Conservation (phyloP, 345 rosid genomes). For the Draba incana region DNA sequence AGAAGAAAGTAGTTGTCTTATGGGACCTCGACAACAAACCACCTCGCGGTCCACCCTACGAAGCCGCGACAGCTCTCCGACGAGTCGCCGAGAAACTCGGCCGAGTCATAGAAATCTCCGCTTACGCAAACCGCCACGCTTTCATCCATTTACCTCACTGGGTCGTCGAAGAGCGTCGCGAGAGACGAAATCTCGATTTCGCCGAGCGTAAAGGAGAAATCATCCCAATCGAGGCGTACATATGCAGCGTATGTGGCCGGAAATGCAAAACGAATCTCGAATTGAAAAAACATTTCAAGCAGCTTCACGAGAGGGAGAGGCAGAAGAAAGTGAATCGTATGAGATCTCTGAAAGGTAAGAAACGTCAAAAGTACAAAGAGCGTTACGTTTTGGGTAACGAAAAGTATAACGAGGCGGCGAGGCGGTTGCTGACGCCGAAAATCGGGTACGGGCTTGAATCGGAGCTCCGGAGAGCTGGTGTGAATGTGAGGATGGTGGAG, state of each 20-base stretch:
- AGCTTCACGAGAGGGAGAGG: conserved; percentile 87
- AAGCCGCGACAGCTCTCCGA: conserved; percentile 68
- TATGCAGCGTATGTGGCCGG: conserved; percentile 82
- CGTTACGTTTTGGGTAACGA: conserved; percentile 69
- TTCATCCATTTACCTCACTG: conserved; percentile 80
- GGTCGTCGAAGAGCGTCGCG: conserved; percentile 71
- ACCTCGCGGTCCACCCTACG: conserved; percentile 79
- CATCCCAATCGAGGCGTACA: conserved; percentile 48
- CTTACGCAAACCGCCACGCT: conserved; percentile 93
- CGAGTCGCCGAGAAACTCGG: conserved; percentile 68
- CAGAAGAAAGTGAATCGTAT: conserved; percentile 80
- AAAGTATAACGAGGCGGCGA: conserved; percentile 77
- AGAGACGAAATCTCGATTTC: conserved; percentile 58
- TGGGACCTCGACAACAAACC: conserved; percentile 99
- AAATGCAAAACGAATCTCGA: conserved; percentile 82
- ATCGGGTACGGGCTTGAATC: conserved; percentile 73
- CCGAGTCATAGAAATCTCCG: conserved; percentile 70
- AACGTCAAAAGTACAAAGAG: conserved; percentile 73
- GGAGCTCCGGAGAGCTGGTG: conserved; percentile 83
- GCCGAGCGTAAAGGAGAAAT: conserved; percentile 64
- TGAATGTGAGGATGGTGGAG: conserved; percentile 77
- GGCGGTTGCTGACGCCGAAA: conserved; percentile 62
- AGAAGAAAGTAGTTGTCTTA: conserved; percentile 72
- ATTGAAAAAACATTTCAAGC: conserved; percentile 84
- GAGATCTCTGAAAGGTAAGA: conserved; percentile 83